A percentile compares a stretch with the other conserved stretches of the same genome.
Conservation (phyloP, 768 basidiomycete genomes). For the Serendipita sp. region DNA sequence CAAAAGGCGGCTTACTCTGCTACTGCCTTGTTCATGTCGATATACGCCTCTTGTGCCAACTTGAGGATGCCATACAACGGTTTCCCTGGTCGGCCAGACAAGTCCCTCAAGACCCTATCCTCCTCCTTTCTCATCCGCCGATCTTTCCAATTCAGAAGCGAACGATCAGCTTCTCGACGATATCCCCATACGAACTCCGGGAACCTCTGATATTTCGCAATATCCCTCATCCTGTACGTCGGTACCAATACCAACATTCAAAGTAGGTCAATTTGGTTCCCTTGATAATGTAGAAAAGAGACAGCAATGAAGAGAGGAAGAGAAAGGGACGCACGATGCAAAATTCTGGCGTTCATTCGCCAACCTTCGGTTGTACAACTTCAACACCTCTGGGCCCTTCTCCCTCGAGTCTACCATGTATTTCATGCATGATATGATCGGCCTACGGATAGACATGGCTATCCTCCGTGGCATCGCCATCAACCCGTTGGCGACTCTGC, state of each 20-base stretch:
- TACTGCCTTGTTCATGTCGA: conserved; percentile 22
- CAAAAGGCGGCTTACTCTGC: conserved; percentile 20
- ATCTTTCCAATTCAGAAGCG: not conserved
- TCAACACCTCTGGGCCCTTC: not conserved
- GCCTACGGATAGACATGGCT: too few relatives aligned
- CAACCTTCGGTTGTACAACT: not conserved
- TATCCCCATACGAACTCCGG: conserved; percentile 15
- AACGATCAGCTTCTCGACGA: not conserved
- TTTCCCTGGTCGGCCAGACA: conserved; percentile 17
- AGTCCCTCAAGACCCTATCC: not conserved
- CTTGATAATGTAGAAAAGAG: too few relatives aligned
- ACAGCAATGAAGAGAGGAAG: not conserved
- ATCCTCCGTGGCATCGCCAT: too few relatives aligned
- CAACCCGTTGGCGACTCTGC: too few relatives aligned
- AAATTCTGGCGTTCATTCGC: conserved; percentile 1
- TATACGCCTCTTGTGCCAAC: conserved; percentile 24
- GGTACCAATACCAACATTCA: too few relatives aligned
- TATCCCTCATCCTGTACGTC: conserved; percentile 21
- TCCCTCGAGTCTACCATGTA: not conserved
- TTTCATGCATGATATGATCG: too few relatives aligned
- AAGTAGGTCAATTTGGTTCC: too few relatives aligned
- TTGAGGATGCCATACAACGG: conserved; percentile 24
- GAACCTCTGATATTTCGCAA: conserved; percentile 22
- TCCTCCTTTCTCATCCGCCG: not conserved
- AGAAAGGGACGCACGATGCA: not conserved